phyloP scores from a whole-genome alignment of 2,329 filamentous ascomycete genomes.

The Talaromyces sp. region DNA sequence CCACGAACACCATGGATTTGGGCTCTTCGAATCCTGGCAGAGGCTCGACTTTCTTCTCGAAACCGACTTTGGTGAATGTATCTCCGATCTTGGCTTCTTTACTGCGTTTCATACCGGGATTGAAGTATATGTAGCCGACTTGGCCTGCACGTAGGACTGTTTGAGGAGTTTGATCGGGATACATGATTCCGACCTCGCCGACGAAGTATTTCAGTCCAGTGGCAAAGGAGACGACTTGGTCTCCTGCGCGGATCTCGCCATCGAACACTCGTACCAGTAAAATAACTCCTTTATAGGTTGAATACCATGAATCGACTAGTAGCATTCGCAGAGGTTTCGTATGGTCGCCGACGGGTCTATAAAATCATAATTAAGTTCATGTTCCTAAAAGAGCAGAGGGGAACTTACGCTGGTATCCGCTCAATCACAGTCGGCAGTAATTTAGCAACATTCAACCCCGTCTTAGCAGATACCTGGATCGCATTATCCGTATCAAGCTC shows the following conservation, averaged over 20 bases:
- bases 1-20: constrained; percentile 98
- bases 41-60: constrained; percentile 70
- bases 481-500: constrained; percentile 77
- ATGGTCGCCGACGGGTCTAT: constrained; percentile 65
- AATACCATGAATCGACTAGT: constrained; percentile 97
- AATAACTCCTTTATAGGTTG: constrained; percentile 90
- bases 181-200: constrained; percentile 95
- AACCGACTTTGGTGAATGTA: constrained; percentile 81
- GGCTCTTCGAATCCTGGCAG: constrained; percentile 94
- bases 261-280: constrained; percentile 89
- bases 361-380: constrained; percentile 21
- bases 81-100: constrained; percentile 95
- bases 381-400: background rate
- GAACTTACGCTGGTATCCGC: constrained; percentile 64
- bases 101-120: constrained; percentile 95
- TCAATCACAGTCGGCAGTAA: constrained; percentile 83
- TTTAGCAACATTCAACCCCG: constrained; percentile 79
- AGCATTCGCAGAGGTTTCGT: constrained; percentile 74
- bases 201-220: constrained; percentile 88
- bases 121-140: constrained; percentile 95
- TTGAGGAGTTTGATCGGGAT: constrained; percentile 81
- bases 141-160: constrained; percentile 80
- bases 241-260: constrained; percentile 75
- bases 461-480: constrained; percentile 85
- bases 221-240: constrained; percentile 81